Base-by-base conservation (phyloP, 192 early-diverging fungal species). In the Umbelopsis ramanniana region DNA sequence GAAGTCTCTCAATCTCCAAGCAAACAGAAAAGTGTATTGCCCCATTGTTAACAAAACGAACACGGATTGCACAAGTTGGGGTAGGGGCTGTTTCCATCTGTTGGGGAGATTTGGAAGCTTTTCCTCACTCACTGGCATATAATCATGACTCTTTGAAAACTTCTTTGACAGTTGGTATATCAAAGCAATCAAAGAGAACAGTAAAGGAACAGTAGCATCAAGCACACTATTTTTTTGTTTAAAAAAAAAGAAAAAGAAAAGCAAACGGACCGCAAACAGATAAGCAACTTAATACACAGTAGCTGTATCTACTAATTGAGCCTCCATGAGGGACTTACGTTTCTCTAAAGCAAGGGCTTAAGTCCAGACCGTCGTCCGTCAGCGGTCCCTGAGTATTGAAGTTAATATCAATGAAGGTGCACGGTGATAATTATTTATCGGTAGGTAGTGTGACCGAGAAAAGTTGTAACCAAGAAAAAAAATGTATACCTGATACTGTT, bases 1-100 rank as follows among this genome's bases (percentile, higher is more conserved):
- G 37, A 63, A 29, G 33, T 63, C 57, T 37, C 33, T 63, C 57
- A 63, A 37, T 26, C 57, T 63, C 57, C 57, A 63, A 63, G 57
- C 57, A 15, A 63, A 63, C 19, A 63, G n/a, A 37, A 63, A 63
- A 11, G 57, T 63, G 57, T 63, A 63, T 19, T 63, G 57, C 11
- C 57, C 57, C 57, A 63, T 63, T 63, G 57, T 35, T 26, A 63
- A 63, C 26, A 63, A 35, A 15, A 63, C 57, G 33, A 63, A 11
- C 3, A 29, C 23, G 4, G 57, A 63, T 17, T 63, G 57, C 5
- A 63, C 33, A 19, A 63, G 29, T 63, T 63, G 57, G 57, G 57
- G 57, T 17, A 63, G 57, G 14, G 57, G 57, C 15, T 63, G 57
- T 11, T 63, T 63, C 57, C 57, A 63, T n/a, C 57, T 63, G 33